phyloP scores from a whole-genome alignment of 129 eudicot species.

The Mikania micrantha region DNA sequence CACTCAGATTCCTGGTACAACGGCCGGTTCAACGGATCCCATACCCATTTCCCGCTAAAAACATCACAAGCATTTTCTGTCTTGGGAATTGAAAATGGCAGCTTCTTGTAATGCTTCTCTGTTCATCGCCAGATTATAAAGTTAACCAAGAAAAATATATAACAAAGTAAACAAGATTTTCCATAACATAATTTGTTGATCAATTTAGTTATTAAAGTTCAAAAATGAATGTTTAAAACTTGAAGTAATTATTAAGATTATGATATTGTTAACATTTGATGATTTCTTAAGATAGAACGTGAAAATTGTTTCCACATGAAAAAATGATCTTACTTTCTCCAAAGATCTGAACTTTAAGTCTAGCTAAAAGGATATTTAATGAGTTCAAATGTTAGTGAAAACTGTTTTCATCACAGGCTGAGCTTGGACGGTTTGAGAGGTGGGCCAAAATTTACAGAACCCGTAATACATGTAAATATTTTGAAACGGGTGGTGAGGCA shows the following conservation, averaged over 20 bases:
- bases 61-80: conserved; percentile 45
- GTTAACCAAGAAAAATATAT: background rate
- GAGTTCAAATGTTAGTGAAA: too few species aligned
- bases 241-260: background rate
- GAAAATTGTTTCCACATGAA: background rate
- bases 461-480: too few species aligned
- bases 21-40: conserved; percentile 63
- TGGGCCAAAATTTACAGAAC: too few species aligned
- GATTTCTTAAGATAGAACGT: background rate
- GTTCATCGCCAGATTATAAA: background rate
- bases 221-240: background rate
- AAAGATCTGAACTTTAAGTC: background rate
- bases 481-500: too few species aligned
- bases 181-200: background rate
- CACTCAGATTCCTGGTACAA: conserved; percentile 78
- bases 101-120: conserved; percentile 43
- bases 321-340: background rate
- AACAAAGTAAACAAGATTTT: background rate
- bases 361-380: background rate
- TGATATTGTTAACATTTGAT: background rate
- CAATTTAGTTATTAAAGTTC: too few species aligned
- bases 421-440: too few species aligned
- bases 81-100: conserved; percentile 47
- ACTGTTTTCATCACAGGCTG: too few species aligned
- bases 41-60: conserved; percentile 78